These are phyloP conservation scores for Megacollybia marginata DNA, from an alignment of 768 basidiomycete genomes.

Conservation along the genomic window DNA sequence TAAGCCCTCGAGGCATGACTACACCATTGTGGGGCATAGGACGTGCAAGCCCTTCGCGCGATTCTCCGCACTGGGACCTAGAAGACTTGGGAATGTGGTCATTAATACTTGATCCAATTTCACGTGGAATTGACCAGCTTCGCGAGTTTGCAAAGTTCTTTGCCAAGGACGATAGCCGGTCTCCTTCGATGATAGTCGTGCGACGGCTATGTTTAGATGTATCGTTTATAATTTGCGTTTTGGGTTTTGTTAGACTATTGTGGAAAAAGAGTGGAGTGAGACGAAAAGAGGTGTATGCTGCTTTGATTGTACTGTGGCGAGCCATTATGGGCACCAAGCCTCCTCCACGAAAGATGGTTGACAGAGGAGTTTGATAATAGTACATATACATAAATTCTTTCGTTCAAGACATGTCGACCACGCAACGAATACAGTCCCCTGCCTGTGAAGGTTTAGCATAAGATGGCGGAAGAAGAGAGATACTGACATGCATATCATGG, in stretches of 20 bases:
- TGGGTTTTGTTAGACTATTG: constrained; percentile 46
- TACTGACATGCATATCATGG: constrained; percentile 92
- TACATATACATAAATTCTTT: constrained; percentile 1
- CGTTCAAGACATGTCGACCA: constrained; percentile 76
- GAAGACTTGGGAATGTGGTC: constrained; percentile 85
- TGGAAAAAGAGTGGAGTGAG: constrained; percentile 70
- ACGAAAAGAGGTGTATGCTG: constrained; percentile 58
- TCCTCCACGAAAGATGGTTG: constrained; percentile 35
- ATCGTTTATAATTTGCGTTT: constrained; percentile 60
- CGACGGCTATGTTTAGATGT: constrained; percentile 73
- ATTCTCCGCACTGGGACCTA: constrained; percentile 51
- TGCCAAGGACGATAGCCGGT: constrained; percentile 47
- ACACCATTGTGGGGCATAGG: constrained; percentile 31
- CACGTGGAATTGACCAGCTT: constrained; percentile 40
- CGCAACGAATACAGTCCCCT: constrained; percentile 90
- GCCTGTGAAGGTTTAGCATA: constrained; percentile 28
- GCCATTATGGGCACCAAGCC: constrained; percentile 55
- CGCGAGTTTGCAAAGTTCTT: constrained; percentile 52
- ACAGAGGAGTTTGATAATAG: constrained; percentile 35
- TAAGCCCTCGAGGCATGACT: constrained; percentile 29
- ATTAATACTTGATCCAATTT: constrained; percentile 55
- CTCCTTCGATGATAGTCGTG: constrained; percentile 61
- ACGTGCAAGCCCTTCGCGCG: constrained; percentile 35
- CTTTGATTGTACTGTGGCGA: constrained; percentile 61
- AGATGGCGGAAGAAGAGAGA: background rate